These are phyloP conservation scores for Trichoderma atroviride DNA, from an alignment of 2,329 filamentous ascomycete genomes.

Conservation along the genomic window DNA sequence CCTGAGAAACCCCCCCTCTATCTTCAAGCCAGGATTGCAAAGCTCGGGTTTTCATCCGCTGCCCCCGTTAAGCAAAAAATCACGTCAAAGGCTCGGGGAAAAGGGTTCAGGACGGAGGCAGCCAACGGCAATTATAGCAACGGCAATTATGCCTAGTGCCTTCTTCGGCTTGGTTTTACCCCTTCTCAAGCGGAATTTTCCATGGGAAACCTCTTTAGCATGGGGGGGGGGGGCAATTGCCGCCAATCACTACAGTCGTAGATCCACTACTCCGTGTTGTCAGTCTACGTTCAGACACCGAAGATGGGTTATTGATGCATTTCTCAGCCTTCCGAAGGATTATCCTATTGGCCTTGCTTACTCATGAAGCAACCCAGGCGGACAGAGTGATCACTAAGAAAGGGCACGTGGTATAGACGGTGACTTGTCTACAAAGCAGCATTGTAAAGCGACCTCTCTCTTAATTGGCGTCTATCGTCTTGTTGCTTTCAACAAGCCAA, in stretches of 20 bases:
- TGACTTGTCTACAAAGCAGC: background rate
- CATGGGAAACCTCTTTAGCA: background rate
- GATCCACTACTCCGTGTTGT: background rate
- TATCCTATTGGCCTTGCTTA: background rate
- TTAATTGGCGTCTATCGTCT: background rate
- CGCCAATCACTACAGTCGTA: background rate
- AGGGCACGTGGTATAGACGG: background rate
- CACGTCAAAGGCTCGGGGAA: background rate
- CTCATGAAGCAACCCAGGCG: background rate
- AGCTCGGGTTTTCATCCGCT: conserved; percentile 8
- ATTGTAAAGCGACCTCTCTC: background rate
- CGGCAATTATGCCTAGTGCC: background rate
- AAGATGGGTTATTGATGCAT: background rate
- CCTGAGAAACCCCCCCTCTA: background rate
- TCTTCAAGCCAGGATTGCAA: background rate
- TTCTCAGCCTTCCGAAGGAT: background rate
- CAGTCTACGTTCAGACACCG: background rate
- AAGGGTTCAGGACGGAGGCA: conserved; percentile 9
- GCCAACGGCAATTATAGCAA: conserved; percentile 13
- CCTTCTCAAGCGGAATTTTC: background rate
- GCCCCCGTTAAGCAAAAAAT: background rate
- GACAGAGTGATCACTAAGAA: background rate
- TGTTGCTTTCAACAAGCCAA: background rate
- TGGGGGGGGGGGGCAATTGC: background rate
- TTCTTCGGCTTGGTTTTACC: background rate